phyloP scores from a whole-genome alignment of 2,329 filamentous ascomycete genomes.

The Pseudocercospora cruenta region DNA sequence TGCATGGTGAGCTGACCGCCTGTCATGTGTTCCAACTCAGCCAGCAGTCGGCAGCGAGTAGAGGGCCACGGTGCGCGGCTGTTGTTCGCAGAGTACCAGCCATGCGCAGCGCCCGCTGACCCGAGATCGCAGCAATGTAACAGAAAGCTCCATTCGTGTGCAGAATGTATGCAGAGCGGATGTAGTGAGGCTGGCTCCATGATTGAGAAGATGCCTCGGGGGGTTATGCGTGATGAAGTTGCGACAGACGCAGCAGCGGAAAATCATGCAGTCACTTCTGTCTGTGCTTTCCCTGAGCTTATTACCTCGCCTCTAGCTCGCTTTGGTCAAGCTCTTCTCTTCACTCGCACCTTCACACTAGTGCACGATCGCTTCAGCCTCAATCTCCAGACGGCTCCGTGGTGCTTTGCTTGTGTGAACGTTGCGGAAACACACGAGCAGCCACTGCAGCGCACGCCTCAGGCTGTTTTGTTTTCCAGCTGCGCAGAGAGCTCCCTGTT shows the following conservation, averaged over 20 bases:
- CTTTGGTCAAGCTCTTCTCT: slow-evolving; percentile 16
- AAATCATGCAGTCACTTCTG: not conserved
- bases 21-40: slow-evolving; percentile 18
- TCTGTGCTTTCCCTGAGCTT: slow-evolving; percentile 6
- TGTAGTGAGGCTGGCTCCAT: not conserved
- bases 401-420: slow-evolving; percentile 12
- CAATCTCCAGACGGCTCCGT: slow-evolving; percentile 11
- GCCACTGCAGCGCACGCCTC: not conserved
- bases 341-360: slow-evolving; percentile 17
- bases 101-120: not conserved
- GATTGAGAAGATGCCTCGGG: not conserved
- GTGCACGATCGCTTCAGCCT: slow-evolving; percentile 22
- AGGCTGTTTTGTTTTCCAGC: not conserved
- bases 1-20: slow-evolving; percentile 24
- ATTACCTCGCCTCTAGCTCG: slow-evolving; percentile 15
- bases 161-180: not conserved
- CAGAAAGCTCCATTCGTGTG: not conserved
- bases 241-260: not conserved
- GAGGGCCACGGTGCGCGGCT: slow-evolving; percentile 3
- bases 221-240: not conserved
- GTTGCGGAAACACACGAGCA: slow-evolving; percentile 6
- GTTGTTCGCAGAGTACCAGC: slow-evolving; percentile 6
- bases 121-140: not conserved
- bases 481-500: not conserved
- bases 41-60: not conserved